Evolutionary conservation across 2,329 filamentous ascomycete genomes (phyloP).

Genomic region (Sclerotiophoma versabilis): DNA sequence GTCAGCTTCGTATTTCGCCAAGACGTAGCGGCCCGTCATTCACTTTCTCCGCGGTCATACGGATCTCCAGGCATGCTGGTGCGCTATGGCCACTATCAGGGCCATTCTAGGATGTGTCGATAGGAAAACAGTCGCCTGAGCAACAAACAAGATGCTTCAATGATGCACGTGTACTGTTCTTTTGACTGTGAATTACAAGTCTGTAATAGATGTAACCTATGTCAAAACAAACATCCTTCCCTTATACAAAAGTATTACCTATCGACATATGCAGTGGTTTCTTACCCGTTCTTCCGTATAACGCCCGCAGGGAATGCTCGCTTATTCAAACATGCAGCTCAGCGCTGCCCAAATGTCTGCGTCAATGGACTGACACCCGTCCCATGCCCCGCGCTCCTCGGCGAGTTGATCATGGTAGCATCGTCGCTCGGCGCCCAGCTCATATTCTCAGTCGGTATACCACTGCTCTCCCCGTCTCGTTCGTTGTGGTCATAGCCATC

Average conservation of each 20-base stretch:
- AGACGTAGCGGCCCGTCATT: not conserved
- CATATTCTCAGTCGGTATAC: conserved; percentile 21
- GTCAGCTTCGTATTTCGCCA: conserved; percentile 3
- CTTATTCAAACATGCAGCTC: not conserved
- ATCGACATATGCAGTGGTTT: not conserved
- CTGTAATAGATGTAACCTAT: too few species aligned
- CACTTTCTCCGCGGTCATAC: not conserved
- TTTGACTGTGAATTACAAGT: too few species aligned
- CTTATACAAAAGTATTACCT: conserved; percentile 1
- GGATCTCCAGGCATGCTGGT: too few species aligned
- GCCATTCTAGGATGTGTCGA: too few species aligned
- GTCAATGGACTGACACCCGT: conserved; percentile 31
- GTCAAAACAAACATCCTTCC: not conserved
- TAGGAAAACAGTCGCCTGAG: not conserved
- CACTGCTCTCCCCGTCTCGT: conserved; percentile 27
- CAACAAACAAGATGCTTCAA: too few species aligned
- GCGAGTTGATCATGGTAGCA: conserved; percentile 15
- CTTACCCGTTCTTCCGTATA: not conserved
- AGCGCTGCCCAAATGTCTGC: conserved; percentile 13
- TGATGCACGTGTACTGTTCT: too few species aligned
- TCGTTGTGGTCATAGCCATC: conserved; percentile 17
- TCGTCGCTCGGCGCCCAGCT: conserved; percentile 37
- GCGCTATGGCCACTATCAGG: too few species aligned
- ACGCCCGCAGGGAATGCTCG: not conserved
- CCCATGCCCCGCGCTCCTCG: conserved; percentile 10